Percentiles rank a stretch among this genome's conserved stretches.
Conservation (phyloP, 192 early-diverging fungal genomes). For the Coemansia furcata region DNA sequence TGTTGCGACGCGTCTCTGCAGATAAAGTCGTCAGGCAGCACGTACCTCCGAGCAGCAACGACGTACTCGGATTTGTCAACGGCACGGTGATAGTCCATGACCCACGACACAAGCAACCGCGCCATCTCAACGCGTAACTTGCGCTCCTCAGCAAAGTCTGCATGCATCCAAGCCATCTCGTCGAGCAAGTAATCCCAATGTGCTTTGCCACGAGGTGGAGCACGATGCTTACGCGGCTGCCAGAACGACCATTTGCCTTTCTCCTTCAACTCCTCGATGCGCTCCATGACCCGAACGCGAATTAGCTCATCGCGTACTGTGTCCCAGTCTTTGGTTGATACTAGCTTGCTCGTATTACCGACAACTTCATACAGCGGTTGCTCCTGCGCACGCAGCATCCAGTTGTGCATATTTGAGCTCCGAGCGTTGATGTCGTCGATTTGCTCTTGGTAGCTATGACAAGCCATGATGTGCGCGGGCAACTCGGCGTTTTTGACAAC, state of each 20-base stretch:
- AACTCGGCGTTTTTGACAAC: constrained; percentile 16
- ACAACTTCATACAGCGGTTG: constrained; percentile 42
- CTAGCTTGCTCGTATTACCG: constrained; percentile 24
- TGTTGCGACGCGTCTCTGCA: not conserved
- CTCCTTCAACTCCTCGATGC: constrained; percentile 52
- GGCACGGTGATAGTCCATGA: constrained; percentile 54
- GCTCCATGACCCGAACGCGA: constrained; percentile 44
- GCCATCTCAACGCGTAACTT: constrained; percentile 49
- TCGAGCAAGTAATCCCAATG: constrained; percentile 57
- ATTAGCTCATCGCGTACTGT: constrained; percentile 51
- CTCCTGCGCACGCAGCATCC: constrained; percentile 41
- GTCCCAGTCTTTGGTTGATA: constrained; percentile 46
- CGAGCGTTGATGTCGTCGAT: constrained; percentile 35
- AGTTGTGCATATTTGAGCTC: constrained; percentile 42
- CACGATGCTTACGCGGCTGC: constrained; percentile 49
- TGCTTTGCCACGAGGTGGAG: constrained; percentile 51
- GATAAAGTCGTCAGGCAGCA: constrained; percentile 21
- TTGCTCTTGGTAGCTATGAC: constrained; percentile 26
- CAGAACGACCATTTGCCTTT: constrained; percentile 53
- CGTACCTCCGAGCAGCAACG: constrained; percentile 21
- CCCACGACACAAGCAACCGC: constrained; percentile 39
- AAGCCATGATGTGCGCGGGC: constrained; percentile 13
- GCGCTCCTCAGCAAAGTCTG: constrained; percentile 53
- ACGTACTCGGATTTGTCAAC: constrained; percentile 42
- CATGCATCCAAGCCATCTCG: constrained; percentile 54